Conservation (phyloP, 1,284 basidiomycete genomes). For the Austroboletus novae-zelandiae region DNA sequence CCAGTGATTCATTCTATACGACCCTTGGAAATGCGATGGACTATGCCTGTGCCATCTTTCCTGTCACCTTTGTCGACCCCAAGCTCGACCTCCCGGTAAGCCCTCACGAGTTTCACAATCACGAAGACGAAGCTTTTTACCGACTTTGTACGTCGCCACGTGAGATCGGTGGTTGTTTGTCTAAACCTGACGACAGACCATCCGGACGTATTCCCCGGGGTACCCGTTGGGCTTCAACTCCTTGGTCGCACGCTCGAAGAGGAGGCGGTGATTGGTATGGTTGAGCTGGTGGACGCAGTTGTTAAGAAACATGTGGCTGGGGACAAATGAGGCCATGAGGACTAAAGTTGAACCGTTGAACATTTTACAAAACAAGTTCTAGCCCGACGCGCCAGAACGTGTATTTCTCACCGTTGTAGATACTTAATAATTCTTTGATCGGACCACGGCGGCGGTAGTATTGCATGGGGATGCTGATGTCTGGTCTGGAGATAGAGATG, state of each 20-base stretch:
- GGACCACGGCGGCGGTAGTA: no score
- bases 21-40: slow-evolving; percentile 69
- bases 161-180: background rate
- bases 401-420: no score
- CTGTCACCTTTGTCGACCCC: slow-evolving; percentile 60
- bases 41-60: slow-evolving; percentile 64
- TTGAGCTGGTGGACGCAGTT: slow-evolving; percentile 54
- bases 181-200: slow-evolving; percentile 46
- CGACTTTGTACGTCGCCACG: slow-evolving; percentile 50
- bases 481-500: no score
- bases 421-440: no score
- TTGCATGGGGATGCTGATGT: no score
- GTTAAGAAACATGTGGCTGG: slow-evolving; percentile 11
- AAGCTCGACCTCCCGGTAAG: slow-evolving; percentile 43
- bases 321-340: no score
- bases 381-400: no score
- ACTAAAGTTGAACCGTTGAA: no score
- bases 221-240: slow-evolving; percentile 71
- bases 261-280: slow-evolving; percentile 68
- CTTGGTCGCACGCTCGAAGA: slow-evolving; percentile 70
- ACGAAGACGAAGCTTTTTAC: slow-evolving; percentile 52
- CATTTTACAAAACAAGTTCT: no score
- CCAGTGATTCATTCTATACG: slow-evolving; percentile 50
- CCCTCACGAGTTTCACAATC: slow-evolving; percentile 47
- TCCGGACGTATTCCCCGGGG: slow-evolving; percentile 54